Evolutionary conservation across 495 filamentous ascomycete species (phyloP), one percentile per base, ranked within the genome.

Genomic region (Acidiella bohemica): DNA sequence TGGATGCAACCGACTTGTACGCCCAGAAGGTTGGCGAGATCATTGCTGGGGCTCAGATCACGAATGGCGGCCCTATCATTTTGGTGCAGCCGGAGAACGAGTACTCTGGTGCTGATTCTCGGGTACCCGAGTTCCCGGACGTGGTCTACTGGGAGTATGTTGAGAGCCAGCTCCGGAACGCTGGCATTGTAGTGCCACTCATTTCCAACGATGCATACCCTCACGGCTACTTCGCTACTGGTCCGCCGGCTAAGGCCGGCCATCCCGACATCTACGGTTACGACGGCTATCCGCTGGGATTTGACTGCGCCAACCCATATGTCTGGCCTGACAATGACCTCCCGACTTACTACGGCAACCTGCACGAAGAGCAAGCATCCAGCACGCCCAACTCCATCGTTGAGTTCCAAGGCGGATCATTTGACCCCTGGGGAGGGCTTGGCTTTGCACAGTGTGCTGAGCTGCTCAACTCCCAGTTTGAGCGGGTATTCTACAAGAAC

Each of bases 401-500:
- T 14, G 83, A 75, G 60, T 82, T 80, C 57, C 78, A 87, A 66
- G 81, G 72, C 12, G 82, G 82, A n/a, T 62, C 73, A 0, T 83
- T 79, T 40, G 80, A 84, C 45, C 74, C 76, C 2, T 86, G 80
- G 79, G 44, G 47, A 44, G 81, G 79, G 13, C 52, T 56, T 4
- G 78, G 81, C 0, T 84, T 77, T 42, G 68, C 66, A 0, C 62
- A 73, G 41, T 88, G 84, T 47, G 59, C 69, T 20, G 57, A 59
- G 17, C 66, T 84, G 16, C 53, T 82, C 17, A 78, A 79, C 43
- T 58, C 73, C 25, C 75, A 85, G 47, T 83, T 83, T 45, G 76
- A 82, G 46, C 60, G 81, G 22, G 78, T 88, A 4, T 80, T 84
- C 49, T 84, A 85, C 55, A 87, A 86, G 68, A 84, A 88, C 49